Base-by-base conservation (phyloP, 805 yeast species). In the Barnettozyma pratensis region DNA sequence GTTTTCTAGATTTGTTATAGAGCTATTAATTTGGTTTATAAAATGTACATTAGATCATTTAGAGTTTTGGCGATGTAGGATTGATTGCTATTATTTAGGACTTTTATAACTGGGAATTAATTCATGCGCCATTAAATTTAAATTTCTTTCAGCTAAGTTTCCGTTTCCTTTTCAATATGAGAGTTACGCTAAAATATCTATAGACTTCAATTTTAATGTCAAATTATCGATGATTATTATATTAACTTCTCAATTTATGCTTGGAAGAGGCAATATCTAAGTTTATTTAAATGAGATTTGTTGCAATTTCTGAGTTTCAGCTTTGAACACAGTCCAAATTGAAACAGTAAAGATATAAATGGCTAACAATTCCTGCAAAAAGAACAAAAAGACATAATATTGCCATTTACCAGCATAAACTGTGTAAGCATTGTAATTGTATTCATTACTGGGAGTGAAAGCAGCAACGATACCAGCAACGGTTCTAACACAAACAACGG, bases 371-470 rank as follows among this genome's bases (percentile, higher is more conserved):
- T 47, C 50, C 11, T 39, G 27, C 10, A 47, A 26, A 27, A 47
- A 47, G 37, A 36, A 19, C 7, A 39, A 27, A 36, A 47, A 47
- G 8, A 34, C 14, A 27, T 43, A 47, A 8, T 39, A 30, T 14
- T 28, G 19, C 50, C 50, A 47, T 25, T 40, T 43, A 4, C 50
- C 50, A 39, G 34, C 40, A 39, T 43, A 47, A 11, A 47, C 39
- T 2, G 50, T 43, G 30, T 39, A 47, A 4, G 28, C 25, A 26
- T 43, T 47, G 34, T 43, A 39, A 12, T 43, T 46, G 32, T 42
- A 43, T 25, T 35, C 27, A 38, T 47, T 40, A 7, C 37, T 35
- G 12, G 9, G 7, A 25, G 36, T 10, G 35, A 47, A 43, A n/a
- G 39, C 41, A 7, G 43, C 35, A 37, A 47, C 10, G 7, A 43